Conservation (phyloP, 1,139 yeast species). For the Candida sanyaensis region DNA sequence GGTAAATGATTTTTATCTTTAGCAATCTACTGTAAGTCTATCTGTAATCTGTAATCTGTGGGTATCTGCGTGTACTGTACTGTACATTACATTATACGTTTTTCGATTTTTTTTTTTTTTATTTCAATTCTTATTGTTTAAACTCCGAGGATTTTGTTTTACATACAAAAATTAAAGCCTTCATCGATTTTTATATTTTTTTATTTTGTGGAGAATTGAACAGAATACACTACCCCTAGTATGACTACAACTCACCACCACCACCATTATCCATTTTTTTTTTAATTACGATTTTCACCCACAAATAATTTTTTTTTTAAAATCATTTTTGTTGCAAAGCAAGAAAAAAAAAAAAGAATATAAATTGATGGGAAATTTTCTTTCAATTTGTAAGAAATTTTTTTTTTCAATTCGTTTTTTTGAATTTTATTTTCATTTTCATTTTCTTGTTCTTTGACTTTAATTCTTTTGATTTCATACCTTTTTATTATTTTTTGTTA, state of each 20-base stretch:
- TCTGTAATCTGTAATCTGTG: too few relatives aligned
- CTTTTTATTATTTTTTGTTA: neutral
- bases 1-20: too few relatives aligned
- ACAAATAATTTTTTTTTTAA: neutral
- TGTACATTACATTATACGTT: too few relatives aligned
- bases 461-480: too few relatives aligned
- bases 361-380: neutral
- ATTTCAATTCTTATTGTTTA: neutral
- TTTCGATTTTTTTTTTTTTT: too few relatives aligned
- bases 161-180: too few relatives aligned
- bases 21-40: too few relatives aligned
- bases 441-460: neutral
- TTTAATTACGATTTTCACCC: neutral
- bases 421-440: neutral
- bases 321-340: too few relatives aligned
- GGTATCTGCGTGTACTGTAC: too few relatives aligned
- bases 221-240: neutral
- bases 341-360: neutral
- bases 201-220: neutral
- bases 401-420: too few relatives aligned
- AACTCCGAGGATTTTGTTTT: neutral
- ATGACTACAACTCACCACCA: neutral
- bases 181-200: neutral
- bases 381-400: neutral
- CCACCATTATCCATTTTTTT: neutral